Evolutionary conservation across 805 yeast species (phyloP).

Genomic region (Schizosaccharomyces lindneri): DNA sequence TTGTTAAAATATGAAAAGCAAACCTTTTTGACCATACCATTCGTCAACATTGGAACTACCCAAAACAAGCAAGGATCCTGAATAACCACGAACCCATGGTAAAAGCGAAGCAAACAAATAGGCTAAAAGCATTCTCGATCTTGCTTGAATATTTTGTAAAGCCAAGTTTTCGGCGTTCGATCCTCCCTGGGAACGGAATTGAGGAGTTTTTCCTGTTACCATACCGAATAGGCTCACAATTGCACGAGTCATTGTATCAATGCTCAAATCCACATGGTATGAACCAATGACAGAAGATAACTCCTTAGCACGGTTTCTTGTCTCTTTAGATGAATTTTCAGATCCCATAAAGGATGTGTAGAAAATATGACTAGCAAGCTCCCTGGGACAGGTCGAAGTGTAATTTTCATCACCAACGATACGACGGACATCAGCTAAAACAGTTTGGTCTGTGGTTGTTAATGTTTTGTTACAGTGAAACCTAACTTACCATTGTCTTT

Average conservation of each 20-base stretch:
- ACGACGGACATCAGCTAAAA: conserved; percentile 45
- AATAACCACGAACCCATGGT: conserved; percentile 72
- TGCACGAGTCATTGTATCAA: conserved; percentile 61
- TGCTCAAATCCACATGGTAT: conserved; percentile 74
- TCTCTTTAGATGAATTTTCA: conserved; percentile 67
- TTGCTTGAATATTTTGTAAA: conserved; percentile 86
- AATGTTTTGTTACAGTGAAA: neutral
- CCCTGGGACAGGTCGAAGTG: conserved; percentile 50
- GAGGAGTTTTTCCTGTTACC: conserved; percentile 74
- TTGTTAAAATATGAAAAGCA: too few relatives aligned
- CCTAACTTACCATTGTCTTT: conserved; percentile 25
- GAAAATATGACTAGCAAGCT: conserved; percentile 50
- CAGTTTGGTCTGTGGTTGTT: conserved; percentile 20
- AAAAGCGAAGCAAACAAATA: conserved; percentile 80
- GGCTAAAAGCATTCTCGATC: conserved; percentile 81
- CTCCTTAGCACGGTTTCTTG: conserved; percentile 57
- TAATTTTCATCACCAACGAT: conserved; percentile 35
- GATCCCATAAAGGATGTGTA: conserved; percentile 94
- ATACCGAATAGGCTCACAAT: conserved; percentile 56
- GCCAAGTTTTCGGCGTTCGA: conserved; percentile 78
- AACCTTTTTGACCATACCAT: conserved; percentile 2
- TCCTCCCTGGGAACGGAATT: conserved; percentile 85
- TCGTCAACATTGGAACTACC: conserved; percentile 97
- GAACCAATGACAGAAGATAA: conserved; percentile 59
- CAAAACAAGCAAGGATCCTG: conserved; percentile 62